Base-by-base conservation (phyloP, 1,139 yeast species). In the Geotrichum siamense region DNA sequence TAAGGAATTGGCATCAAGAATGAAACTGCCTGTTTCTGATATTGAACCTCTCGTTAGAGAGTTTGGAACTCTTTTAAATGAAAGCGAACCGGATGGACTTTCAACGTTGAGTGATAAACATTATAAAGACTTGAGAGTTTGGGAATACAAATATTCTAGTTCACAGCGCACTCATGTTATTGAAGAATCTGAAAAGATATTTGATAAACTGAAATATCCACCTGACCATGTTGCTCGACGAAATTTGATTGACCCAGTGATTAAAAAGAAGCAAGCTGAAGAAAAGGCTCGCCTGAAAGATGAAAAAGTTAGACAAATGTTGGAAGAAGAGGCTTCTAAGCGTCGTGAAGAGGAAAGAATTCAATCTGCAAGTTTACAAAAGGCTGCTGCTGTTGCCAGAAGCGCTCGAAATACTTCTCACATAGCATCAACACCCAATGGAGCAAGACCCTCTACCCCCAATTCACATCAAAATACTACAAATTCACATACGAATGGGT, bases 61-160 rank as follows among this genome's bases (percentile, higher is more conserved):
- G 29, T 55, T 61, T 38, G 69, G 58, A 15, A 45, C 43, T 21
- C 45, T 41, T 15, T 44, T 31, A 5, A 48, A 41, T 36, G 51
- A 43, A 20, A 39, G 39, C 15, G 43, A 41, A 5, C 27, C 41
- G 12, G 41, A 30, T 17, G 32, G 26, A 28, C 15, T 48, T 3
- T 58, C 47, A 37, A 41, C 45, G 13, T 53, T 66, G 19, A 53
- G 61, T 8, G 67, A 62, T 46, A 50, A 50, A 26, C 50, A 53
- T 13, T 65, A 54, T 52, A 56, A 59, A 43, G 65, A 64, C 33
- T 52, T 65, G 31, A 56, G 65, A 6, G 51, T 63, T 12, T 65
- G 67, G 66, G 68, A 63, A 20, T 65, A 66, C 65, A 60, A 61
- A 42, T 65, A 64, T 47, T 50, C 60, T n/a, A 50, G 53, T 10